These are phyloP conservation scores for Trypanosoma brucei DNA, from an alignment of 208 protist genomes.

Conservation along the genomic window DNA sequence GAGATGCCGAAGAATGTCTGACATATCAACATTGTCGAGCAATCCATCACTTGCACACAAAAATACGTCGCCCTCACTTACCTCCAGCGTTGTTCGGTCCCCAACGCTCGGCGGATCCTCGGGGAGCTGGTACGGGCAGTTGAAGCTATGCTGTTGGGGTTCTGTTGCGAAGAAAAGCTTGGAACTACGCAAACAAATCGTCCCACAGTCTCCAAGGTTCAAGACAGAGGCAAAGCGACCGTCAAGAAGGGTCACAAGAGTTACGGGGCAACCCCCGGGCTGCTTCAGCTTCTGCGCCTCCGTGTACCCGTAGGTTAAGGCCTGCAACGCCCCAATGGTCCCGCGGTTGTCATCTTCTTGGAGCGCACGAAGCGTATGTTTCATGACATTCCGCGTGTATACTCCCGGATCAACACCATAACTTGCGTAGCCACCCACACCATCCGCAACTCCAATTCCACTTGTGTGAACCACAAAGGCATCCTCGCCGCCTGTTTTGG, in stretches of 20 bases:
- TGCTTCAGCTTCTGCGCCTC: slow-evolving; percentile 36
- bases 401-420: slow-evolving; percentile 68
- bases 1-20: slow-evolving; percentile 52
- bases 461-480: slow-evolving; percentile 69
- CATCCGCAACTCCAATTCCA: slow-evolving; percentile 81
- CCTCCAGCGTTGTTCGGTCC: slow-evolving; percentile 50
- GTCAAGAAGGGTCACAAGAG: slow-evolving; percentile 58
- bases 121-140: slow-evolving; percentile 84
- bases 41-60: slow-evolving; percentile 80
- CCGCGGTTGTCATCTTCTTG: slow-evolving; percentile 19
- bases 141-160: slow-evolving; percentile 82
- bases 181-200: slow-evolving; percentile 53
- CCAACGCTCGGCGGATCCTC: slow-evolving; percentile 63
- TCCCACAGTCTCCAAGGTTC: slow-evolving; percentile 84
- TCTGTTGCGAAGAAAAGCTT: slow-evolving; percentile 60
- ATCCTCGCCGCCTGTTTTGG: slow-evolving; percentile 73
- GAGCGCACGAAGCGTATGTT: slow-evolving; percentile 45
- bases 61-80: slow-evolving; percentile 67
- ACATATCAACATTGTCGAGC: slow-evolving; percentile 74
- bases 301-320: slow-evolving; percentile 46
- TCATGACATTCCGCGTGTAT: slow-evolving; percentile 82
- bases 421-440: slow-evolving; percentile 75
- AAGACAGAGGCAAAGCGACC: slow-evolving; percentile 62
- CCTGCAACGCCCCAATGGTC: slow-evolving; percentile 43
- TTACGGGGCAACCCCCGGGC: slow-evolving; percentile 68